Conservation (phyloP, 2,329 filamentous ascomycete genomes). For the Colletotrichum sp. region DNA sequence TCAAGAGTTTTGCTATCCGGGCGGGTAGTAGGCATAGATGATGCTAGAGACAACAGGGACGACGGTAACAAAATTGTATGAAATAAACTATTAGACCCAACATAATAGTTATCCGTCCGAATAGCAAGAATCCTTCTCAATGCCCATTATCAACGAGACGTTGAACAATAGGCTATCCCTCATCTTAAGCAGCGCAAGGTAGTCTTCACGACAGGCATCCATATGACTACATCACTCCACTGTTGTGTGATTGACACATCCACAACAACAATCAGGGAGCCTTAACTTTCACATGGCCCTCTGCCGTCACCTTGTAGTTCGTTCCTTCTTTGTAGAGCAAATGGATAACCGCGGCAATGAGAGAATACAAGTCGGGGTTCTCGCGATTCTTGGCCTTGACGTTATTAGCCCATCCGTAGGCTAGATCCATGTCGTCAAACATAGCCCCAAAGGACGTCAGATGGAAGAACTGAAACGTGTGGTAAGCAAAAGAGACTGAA, state of each 20-base stretch:
- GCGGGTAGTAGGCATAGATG: no score
- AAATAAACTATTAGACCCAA: no score
- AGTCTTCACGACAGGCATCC: accelerated
- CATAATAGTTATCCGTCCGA: no score
- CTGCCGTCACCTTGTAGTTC: not conserved
- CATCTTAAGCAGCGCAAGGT: accelerated
- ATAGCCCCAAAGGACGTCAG: not conserved
- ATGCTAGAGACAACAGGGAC: no score
- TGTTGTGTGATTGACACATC: not conserved
- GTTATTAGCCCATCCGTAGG: not conserved
- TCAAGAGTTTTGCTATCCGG: no score
- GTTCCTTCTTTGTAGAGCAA: not conserved
- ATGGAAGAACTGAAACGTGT: not conserved
- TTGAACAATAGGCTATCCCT: no score
- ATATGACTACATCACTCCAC: accelerated
- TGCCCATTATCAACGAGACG: no score
- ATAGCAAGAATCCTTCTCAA: no score
- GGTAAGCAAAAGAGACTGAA: no score
- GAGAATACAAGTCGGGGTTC: not conserved
- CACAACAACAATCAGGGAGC: accelerated
- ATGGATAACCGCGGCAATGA: not conserved
- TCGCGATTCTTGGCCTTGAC: not conserved
- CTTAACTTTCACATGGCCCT: not conserved
- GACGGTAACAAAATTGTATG: no score
- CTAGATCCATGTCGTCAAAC: not conserved